These are phyloP conservation scores for Leccinum uliginosum DNA, from an alignment of 768 basidiomycete genomes.

Conservation along the genomic window DNA sequence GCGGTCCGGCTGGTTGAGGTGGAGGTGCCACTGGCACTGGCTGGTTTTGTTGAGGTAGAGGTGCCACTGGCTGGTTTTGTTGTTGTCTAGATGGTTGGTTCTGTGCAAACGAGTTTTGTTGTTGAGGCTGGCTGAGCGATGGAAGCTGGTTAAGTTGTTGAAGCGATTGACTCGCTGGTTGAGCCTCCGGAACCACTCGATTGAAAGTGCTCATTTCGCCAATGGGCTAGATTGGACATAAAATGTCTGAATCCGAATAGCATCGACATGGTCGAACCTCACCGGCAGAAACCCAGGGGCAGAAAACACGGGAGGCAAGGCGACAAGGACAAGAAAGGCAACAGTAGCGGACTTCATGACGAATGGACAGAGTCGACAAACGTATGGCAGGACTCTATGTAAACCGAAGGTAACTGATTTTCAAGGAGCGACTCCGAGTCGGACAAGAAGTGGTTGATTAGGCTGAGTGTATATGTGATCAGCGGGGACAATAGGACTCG, in stretches of 20 bases:
- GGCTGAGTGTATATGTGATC: background rate
- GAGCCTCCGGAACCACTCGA: no score
- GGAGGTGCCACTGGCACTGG: no score
- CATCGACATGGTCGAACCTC: background rate
- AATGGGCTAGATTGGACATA: background rate
- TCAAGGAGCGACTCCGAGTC: background rate
- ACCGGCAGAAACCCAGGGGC: background rate
- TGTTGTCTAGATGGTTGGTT: no score
- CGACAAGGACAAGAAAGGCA: background rate
- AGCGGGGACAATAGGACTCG: background rate
- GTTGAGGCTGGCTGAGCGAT: no score
- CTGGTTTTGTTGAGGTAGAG: no score
- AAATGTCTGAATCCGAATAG: background rate
- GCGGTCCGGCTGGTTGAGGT: no score
- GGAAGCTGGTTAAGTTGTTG: background rate
- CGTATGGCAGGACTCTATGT: no score
- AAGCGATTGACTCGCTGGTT: background rate
- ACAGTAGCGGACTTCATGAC: background rate
- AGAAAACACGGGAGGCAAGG: background rate
- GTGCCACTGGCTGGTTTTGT: no score
- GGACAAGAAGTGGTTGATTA: background rate
- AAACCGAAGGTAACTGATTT: background rate
- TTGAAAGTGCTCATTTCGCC: background rate
- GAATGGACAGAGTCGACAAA: no score
- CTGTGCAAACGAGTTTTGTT: no score